Conservation (phyloP, 2,329 filamentous ascomycete species). For the Botrytis paeoniae region DNA sequence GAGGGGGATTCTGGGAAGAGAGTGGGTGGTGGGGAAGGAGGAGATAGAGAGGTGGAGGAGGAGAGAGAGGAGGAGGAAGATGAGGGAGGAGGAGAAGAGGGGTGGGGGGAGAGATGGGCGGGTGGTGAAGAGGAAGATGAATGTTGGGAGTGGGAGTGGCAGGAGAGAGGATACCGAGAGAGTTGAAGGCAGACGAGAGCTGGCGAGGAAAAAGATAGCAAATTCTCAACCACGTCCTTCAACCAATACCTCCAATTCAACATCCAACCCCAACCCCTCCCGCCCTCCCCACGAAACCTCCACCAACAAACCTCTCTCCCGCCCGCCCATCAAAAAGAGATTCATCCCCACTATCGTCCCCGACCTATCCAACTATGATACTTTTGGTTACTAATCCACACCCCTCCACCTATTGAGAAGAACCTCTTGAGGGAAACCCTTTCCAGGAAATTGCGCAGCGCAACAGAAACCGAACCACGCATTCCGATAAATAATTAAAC, state of each 20-base stretch:
- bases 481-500: background rate
- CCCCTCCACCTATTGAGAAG: background rate
- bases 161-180: background rate
- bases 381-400: background rate
- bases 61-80: slow-evolving; percentile 29
- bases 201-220: background rate
- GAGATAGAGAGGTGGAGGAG: slow-evolving; percentile 34
- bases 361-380: slow-evolving; percentile 5
- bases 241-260: background rate
- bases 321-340: background rate
- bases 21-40: slow-evolving; percentile 53
- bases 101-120: background rate
- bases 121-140: background rate
- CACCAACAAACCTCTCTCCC: background rate
- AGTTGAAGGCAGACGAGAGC: background rate
- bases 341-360: background rate
- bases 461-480: background rate
- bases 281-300: slow-evolving; percentile 2
- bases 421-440: no score
- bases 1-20: slow-evolving; percentile 46
- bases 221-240: background rate
- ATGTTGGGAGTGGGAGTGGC: background rate
- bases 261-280: background rate
- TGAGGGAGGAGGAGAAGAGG: slow-evolving; percentile 23
- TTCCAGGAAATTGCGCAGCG: rapidly evolving